These are phyloP conservation scores for Strobilomyces dryophilus DNA, from an alignment of 768 basidiomycete species.

Conservation along the genomic window DNA sequence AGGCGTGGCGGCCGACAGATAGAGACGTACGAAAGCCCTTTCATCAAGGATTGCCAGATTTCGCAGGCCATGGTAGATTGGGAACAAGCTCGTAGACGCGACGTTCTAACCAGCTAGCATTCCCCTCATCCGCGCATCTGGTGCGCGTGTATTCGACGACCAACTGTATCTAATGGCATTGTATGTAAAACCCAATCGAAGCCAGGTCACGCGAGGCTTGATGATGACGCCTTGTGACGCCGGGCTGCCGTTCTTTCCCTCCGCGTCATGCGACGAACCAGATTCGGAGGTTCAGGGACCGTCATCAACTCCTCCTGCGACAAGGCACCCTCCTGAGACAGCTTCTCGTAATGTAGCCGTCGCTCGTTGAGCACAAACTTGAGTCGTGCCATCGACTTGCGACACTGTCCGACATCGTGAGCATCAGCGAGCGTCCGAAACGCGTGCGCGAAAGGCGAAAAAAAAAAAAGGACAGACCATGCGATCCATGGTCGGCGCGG, in stretches of 20 bases:
- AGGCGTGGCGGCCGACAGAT: slow-evolving; percentile 63
- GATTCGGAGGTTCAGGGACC: slow-evolving; percentile 11
- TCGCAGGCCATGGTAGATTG: slow-evolving; percentile 68
- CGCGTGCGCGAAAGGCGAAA: background rate
- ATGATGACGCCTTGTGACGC: slow-evolving; percentile 5
- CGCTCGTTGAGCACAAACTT: slow-evolving; percentile 92
- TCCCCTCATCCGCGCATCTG: background rate
- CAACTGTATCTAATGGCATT: slow-evolving; percentile 7
- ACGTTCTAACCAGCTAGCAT: slow-evolving; percentile 7
- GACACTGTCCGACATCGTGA: slow-evolving; percentile 51
- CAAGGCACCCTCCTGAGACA: slow-evolving; percentile 18
- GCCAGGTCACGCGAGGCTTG: slow-evolving; percentile 2
- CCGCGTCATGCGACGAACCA: slow-evolving; percentile 18
- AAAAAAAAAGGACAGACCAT: slow-evolving; percentile 35
- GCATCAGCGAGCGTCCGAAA: slow-evolving; percentile 4
- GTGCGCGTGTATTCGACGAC: background rate
- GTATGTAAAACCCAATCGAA: background rate
- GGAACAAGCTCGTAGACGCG: slow-evolving; percentile 36
- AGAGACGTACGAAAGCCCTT: slow-evolving; percentile 61
- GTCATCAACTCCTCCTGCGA: slow-evolving; percentile 16
- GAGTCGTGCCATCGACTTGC: slow-evolving; percentile 95
- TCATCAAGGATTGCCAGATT: slow-evolving; percentile 72
- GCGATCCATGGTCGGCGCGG: slow-evolving; percentile 34
- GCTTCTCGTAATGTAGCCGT: slow-evolving; percentile 66
- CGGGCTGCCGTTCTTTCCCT: slow-evolving; percentile 16